Evolutionary conservation across 1,284 basidiomycete species (phyloP), one percentile per base, ranked within the genome.

Genomic region (Megacollybia platyphylla): DNA sequence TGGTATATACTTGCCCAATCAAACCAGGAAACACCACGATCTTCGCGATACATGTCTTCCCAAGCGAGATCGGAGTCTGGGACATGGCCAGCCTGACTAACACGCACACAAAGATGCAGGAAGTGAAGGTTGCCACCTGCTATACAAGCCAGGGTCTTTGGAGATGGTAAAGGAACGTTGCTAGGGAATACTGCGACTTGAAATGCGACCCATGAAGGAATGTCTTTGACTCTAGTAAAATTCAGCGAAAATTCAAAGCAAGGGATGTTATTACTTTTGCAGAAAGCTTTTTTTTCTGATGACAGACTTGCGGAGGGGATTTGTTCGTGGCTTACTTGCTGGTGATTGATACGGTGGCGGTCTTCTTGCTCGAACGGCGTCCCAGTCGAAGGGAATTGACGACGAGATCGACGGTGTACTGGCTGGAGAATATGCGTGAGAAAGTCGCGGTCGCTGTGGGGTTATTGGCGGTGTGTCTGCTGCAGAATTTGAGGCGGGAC

Each of bases 321-420:
- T 47, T 2, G 40, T 50, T 10, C 56, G 57, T 49, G 68, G 73
- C 53, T 66, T 68, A 41, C 73, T 64, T 38, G 58, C 48, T 4
- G 80, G 80, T 0, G 73, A 76, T 4, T 63, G 67, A 62, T 81
- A 87, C 1, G 84, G 85, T 11, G 82, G 73, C 5, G 81, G 76
- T 47, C 69, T 68, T 42, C 70, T 66, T 1, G 72, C 68, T 15
- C 77, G 66, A 7, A 76, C 85, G 0, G 86, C 85, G 34, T 83
- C 79, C 86, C 85, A 88, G 61, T 88, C 85, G 54, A 88, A 87
- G 0, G 83, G 79, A 7, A 69, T 59, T 8, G 79, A 78, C 0
- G 79, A 78, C 9, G 81, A 84, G 35, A 79, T 66, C 1, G 83
- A 87, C 1, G 80, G 75, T 0, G 76, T 75, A 1, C 68, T 59